Conservation (phyloP, 2,329 filamentous ascomycete genomes). For the Atkinsonella hypoxylon region DNA sequence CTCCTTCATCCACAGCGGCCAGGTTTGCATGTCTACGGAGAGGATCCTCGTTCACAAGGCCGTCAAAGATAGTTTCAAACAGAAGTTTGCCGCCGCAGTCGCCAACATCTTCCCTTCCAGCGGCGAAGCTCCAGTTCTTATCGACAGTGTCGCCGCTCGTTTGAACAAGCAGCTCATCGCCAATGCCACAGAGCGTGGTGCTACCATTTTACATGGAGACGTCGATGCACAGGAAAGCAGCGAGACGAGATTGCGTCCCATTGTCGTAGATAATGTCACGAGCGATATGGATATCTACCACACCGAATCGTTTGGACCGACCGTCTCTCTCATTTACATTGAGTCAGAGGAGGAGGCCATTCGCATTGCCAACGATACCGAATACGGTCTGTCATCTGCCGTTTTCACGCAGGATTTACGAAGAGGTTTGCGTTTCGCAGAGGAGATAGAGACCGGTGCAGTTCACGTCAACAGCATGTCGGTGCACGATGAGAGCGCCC, state of each 20-base stretch:
- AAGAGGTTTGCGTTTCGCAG: conserved; percentile 46
- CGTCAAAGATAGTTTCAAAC: conserved; percentile 33
- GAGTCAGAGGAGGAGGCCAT: conserved; percentile 62
- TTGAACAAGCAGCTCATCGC: conserved; percentile 56
- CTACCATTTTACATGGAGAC: conserved; percentile 32
- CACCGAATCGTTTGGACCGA: conserved; percentile 68
- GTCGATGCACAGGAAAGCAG: conserved; percentile 19
- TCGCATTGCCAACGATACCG: conserved; percentile 65
- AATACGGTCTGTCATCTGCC: conserved; percentile 60
- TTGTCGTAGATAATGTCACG: conserved; percentile 53
- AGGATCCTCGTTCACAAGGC: conserved; percentile 48
- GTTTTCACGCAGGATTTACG: conserved; percentile 62
- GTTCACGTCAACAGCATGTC: conserved; percentile 57
- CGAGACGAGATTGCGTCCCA: conserved; percentile 41
- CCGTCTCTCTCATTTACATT: conserved; percentile 54
- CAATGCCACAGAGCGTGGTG: conserved; percentile 59
- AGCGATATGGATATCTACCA: conserved; percentile 61
- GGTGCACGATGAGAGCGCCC: conserved; percentile 49
- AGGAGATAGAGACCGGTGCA: conserved; percentile 52
- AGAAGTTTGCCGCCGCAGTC: conserved; percentile 27
- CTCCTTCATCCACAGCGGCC: conserved; percentile 61
- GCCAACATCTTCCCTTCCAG: conserved; percentile 38
- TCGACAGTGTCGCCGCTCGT: conserved; percentile 51
- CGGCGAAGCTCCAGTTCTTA: conserved; percentile 54
- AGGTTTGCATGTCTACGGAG: conserved; percentile 82